Evolutionary conservation across 2,329 filamentous ascomycete genomes (phyloP).

Genomic region (Colletotrichum tanaceti): DNA sequence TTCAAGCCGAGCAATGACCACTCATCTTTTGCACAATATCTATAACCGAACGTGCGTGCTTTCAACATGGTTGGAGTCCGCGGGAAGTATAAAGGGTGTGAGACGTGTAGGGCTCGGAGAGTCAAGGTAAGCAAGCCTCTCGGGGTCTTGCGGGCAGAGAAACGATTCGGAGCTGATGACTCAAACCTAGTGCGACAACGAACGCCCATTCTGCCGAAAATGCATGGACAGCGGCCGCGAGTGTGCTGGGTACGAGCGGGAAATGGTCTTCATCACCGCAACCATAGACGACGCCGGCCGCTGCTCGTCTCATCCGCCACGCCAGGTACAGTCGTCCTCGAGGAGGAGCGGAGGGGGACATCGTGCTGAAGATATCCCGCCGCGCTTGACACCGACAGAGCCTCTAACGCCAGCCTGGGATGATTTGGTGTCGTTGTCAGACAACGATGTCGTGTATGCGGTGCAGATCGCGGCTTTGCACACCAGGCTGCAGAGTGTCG

Average conservation of each 20-base stretch:
- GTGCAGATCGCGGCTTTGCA: constrained; percentile 60
- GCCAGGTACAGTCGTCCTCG: constrained; percentile 54
- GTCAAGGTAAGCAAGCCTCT: constrained; percentile 62
- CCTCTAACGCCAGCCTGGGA: constrained; percentile 65
- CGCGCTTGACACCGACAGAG: constrained; percentile 50
- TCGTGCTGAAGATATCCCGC: constrained; percentile 44
- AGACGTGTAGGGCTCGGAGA: constrained; percentile 68
- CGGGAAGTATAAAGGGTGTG: constrained; percentile 73
- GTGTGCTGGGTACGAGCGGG: constrained; percentile 72
- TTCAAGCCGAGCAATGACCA: constrained; percentile 14
- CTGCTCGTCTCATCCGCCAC: constrained; percentile 67
- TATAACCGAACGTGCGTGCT: constrained; percentile 1
- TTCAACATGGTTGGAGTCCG: constrained; percentile 69
- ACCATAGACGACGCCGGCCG: constrained; percentile 65
- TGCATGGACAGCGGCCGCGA: constrained; percentile 67
- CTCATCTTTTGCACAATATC: constrained; percentile 1
- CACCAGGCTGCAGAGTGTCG: constrained; percentile 53
- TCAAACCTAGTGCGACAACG: constrained; percentile 67
- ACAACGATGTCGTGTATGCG: constrained; percentile 51
- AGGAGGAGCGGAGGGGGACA: constrained; percentile 48
- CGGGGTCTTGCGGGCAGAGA: constrained; percentile 19
- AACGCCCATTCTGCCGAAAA: constrained; percentile 69
- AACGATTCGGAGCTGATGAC: constrained; percentile 22
- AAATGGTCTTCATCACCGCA: constrained; percentile 73
- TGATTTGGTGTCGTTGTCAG: constrained; percentile 57